Conservation (phyloP, 2,329 filamentous ascomycete species). For the Pestalotiopsis sp. region DNA sequence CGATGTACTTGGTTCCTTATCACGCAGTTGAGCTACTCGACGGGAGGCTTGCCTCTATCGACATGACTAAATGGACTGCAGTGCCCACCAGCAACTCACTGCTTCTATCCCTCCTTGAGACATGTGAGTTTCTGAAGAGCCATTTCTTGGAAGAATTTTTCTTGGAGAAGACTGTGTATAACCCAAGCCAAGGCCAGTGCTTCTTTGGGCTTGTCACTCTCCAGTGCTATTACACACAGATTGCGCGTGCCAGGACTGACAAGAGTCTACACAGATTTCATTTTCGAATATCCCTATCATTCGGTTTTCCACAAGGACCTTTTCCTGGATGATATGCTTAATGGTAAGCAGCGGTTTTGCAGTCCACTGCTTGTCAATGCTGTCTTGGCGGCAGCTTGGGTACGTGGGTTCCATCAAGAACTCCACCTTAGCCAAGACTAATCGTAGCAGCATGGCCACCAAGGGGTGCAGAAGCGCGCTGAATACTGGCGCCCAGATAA, state of each 20-base stretch:
- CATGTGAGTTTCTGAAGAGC: background rate
- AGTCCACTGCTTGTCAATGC: conserved; percentile 18
- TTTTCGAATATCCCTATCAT: conserved; percentile 16
- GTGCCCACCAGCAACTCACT: conserved; percentile 28
- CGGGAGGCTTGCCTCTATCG: conserved; percentile 21
- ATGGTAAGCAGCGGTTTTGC: conserved; percentile 15
- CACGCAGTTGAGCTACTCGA: conserved; percentile 28
- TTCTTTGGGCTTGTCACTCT: background rate
- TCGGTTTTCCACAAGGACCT: conserved; percentile 18
- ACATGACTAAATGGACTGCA: conserved; percentile 28
- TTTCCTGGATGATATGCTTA: conserved; percentile 16
- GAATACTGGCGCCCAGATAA: conserved; percentile 39
- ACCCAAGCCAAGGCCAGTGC: too few relatives aligned
- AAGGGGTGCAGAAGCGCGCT: conserved; percentile 27
- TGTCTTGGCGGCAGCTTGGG: conserved; percentile 30
- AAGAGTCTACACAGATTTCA: conserved; percentile 7
- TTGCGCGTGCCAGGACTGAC: background rate
- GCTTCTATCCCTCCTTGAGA: conserved; percentile 19
- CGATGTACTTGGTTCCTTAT: conserved; percentile 24
- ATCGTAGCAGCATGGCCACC: conserved; percentile 32
- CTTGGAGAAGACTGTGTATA: background rate
- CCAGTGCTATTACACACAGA: background rate
- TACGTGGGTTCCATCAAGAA: conserved; percentile 18
- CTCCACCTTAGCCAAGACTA: background rate
- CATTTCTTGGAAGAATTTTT: background rate